Conservation (phyloP, 148 eudicot species). For the Talinum fruticosum region DNA sequence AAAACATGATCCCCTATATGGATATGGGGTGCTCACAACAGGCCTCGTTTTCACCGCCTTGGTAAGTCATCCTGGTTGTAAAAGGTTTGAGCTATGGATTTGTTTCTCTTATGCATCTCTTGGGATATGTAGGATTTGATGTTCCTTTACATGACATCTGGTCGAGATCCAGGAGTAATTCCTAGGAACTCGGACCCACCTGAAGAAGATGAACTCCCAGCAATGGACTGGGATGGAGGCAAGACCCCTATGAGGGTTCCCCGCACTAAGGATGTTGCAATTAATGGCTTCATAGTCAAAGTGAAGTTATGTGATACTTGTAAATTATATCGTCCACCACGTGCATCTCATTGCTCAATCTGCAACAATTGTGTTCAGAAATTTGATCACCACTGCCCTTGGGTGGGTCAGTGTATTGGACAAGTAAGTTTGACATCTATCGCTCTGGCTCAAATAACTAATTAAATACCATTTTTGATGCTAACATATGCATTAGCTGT, state of each 20-base stretch:
- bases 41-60: conserved; percentile 58
- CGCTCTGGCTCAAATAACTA: background rate
- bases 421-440: conserved; percentile 39
- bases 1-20: conserved; percentile 43
- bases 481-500: background rate
- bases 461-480: background rate
- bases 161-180: conserved; percentile 82
- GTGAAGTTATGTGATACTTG: conserved; percentile 91
- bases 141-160: conserved; percentile 65
- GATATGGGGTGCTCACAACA: conserved; percentile 44
- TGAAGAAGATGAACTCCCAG: conserved; percentile 39
- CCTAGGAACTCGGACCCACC: conserved; percentile 54
- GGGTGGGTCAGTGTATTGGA: conserved; percentile 98
- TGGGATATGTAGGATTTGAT: conserved; percentile 51
- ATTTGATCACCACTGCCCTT: conserved; percentile 97
- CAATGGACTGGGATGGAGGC: conserved; percentile 51
- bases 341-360: conserved; percentile 89
- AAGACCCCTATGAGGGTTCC: conserved; percentile 49
- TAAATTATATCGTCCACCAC: conserved; percentile 78
- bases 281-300: conserved; percentile 64
- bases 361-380: conserved; percentile 91
- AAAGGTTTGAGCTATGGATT: background rate
- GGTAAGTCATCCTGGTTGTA: conserved; percentile 38
- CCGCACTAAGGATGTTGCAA: conserved; percentile 60
- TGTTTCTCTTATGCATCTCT: conserved; percentile 4